phyloP scores from a whole-genome alignment of 2,329 filamentous ascomycete species.

The Colletotrichum ledebouriae region DNA sequence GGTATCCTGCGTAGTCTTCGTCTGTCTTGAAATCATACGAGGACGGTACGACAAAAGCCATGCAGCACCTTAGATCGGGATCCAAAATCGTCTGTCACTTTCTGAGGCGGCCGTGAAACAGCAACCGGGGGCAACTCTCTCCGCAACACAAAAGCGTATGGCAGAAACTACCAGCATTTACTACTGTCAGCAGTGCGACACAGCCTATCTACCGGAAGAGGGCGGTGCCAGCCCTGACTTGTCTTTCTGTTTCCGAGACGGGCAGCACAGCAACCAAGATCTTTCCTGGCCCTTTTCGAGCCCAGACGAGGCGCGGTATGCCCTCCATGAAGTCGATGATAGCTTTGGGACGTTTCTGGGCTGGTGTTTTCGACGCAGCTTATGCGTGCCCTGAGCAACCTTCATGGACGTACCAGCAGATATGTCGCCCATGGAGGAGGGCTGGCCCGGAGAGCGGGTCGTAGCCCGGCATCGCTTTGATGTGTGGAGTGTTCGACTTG shows the following conservation, averaged over 20 bases:
- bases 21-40: conserved; percentile 45
- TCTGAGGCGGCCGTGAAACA: conserved; percentile 3
- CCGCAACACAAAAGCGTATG: conserved; percentile 1
- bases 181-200: neutral
- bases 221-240: neutral
- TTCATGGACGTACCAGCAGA: conserved; percentile 9
- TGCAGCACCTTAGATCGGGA: conserved; percentile 44
- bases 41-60: conserved; percentile 44
- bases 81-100: conserved; percentile 12
- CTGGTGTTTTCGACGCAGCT: conserved; percentile 5
- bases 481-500: conserved; percentile 8
- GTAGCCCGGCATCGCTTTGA: neutral
- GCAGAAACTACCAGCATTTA: conserved; percentile 13
- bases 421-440: neutral
- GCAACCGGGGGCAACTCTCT: neutral
- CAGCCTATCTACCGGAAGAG: conserved; percentile 43
- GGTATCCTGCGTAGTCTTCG: conserved; percentile 45
- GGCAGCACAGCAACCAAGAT: neutral
- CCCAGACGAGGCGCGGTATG: conserved; percentile 12
- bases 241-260: conserved; percentile 4
- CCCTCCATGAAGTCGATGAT: conserved; percentile 1
- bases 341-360: neutral
- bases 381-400: neutral
- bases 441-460: conserved; percentile 8
- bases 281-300: neutral